A percentile compares a stretch with the other conserved stretches of the same genome.
Conservation (phyloP, 2,329 filamentous ascomycete genomes). For the Fusarium miscanthi region DNA sequence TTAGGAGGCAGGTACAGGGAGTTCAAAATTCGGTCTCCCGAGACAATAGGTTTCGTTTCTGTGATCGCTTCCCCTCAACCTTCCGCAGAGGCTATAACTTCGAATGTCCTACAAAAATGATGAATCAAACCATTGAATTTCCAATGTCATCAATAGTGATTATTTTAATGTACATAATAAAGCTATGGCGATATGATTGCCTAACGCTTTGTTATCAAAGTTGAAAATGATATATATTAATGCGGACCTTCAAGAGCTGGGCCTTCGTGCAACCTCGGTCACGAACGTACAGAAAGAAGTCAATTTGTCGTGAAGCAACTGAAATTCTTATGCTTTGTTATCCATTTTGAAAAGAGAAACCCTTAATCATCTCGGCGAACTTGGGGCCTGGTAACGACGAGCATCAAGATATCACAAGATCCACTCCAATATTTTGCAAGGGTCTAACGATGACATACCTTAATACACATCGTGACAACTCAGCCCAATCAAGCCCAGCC, state of each 20-base stretch:
- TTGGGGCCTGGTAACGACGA: background rate
- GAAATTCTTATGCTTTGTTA: background rate
- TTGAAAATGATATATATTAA: background rate
- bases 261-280: background rate
- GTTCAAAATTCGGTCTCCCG: background rate
- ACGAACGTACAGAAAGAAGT: background rate
- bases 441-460: background rate
- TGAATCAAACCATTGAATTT: background rate
- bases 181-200: background rate
- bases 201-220: background rate
- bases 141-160: background rate
- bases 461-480: background rate
- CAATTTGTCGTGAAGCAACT: no score
- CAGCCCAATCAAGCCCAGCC: background rate
- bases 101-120: background rate
- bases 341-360: background rate
- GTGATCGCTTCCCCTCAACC: background rate
- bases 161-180: no score
- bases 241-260: background rate
- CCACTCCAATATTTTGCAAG: background rate
- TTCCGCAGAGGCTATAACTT: background rate
- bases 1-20: no score
- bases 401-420: background rate
- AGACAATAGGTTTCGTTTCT: no score
- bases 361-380: background rate